Conservation (phyloP, 2,329 filamentous ascomycete species). For the Colletotrichum cereale region DNA sequence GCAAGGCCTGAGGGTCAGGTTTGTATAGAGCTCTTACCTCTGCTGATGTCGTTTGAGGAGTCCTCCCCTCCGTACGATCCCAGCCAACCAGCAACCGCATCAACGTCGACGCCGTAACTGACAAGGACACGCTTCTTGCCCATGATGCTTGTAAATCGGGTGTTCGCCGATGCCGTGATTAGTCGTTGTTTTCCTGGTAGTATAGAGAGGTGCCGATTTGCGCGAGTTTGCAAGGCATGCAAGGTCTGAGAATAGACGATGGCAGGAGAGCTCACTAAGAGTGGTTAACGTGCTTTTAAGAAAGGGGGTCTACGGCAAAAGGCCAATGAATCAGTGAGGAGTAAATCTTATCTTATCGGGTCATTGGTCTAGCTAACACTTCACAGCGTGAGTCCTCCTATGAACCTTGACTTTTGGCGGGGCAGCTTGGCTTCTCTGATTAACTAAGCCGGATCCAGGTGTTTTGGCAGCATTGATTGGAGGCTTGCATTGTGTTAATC, state of each 20-base stretch:
- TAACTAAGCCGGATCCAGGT: too few relatives aligned
- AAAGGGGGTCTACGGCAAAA: not conserved
- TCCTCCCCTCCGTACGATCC: conserved; percentile 82
- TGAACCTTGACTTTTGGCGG: conserved; percentile 9
- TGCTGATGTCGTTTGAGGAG: conserved; percentile 77
- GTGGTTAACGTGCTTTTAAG: conserved; percentile 8
- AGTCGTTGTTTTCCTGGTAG: not conserved
- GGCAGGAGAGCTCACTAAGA: not conserved
- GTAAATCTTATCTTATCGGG: conserved; percentile 3
- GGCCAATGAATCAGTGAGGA: conserved; percentile 13
- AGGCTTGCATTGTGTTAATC: not conserved
- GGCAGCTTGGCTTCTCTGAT: not conserved
- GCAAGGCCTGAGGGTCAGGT: not conserved
- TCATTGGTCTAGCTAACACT: conserved; percentile 2
- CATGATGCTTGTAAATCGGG: conserved; percentile 43
- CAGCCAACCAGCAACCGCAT: conserved; percentile 82
- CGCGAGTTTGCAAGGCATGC: not conserved
- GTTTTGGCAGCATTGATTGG: not conserved
- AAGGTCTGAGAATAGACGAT: not conserved
- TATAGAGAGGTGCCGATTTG: not conserved
- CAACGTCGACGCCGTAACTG: conserved; percentile 79
- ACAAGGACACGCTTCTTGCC: conserved; percentile 53
- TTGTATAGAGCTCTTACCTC: conserved; percentile 60
- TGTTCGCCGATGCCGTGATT: not conserved
- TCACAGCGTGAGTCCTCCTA: not conserved